Evolutionary conservation across 345 rosid species (phyloP).

Genomic region (Microthlaspi erraticum): DNA sequence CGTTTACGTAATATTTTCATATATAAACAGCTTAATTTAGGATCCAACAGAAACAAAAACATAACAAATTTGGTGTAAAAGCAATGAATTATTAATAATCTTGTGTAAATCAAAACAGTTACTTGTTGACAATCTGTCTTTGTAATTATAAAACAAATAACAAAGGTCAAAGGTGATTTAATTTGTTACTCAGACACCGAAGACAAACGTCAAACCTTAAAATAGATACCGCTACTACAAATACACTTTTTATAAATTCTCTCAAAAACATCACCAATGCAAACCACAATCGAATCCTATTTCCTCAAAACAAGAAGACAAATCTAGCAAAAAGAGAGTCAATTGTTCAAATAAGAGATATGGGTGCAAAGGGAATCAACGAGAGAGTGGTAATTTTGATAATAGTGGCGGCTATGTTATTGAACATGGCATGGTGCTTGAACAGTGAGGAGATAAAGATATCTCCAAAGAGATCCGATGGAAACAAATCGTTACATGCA

Average conservation of each 20-base stretch:
- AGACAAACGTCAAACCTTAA: no score
- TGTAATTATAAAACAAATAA: no score
- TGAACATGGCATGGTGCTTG: neutral
- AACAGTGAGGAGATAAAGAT: neutral
- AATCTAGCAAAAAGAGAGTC: neutral
- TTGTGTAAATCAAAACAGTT: neutral
- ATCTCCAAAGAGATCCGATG: neutral
- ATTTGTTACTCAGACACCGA: no score
- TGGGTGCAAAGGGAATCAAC: conserved; percentile 9
- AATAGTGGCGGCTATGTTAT: conserved; percentile 21
- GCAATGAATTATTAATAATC: neutral
- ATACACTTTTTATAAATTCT: neutral
- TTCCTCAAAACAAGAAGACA: neutral
- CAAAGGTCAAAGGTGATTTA: no score
- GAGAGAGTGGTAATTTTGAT: neutral
- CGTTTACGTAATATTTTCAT: neutral
- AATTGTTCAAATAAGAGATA: conserved; percentile 10
- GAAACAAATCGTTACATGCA: neutral
- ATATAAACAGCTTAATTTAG: neutral
- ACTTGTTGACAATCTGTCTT: neutral
- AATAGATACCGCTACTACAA: no score
- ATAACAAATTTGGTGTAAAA: neutral
- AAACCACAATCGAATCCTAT: neutral
- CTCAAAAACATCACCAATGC: neutral
- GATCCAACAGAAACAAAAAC: neutral